Evolutionary conservation across 2,329 filamentous ascomycete genomes (phyloP), one percentile per base, ranked within the genome.

Genomic region (Ambrosiella cleistominuta): DNA sequence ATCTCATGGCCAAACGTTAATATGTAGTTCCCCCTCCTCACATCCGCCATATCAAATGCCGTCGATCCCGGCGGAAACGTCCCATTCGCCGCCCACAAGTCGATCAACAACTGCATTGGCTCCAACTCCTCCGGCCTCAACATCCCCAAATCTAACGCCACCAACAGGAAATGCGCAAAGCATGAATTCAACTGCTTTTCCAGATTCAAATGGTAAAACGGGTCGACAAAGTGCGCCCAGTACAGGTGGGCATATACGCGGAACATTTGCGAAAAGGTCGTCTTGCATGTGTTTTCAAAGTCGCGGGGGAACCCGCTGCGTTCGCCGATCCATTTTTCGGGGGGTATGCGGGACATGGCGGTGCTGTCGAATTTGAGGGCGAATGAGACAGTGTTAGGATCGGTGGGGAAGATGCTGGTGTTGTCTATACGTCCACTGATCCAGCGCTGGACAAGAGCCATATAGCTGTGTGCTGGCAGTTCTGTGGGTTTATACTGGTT

Each of bases 211-310:
- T 86, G 81, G 70, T 83, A 85, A 69, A 85, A 85, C 7, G 82
- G 82, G 60, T 83, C 81, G 62, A 80, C 70, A 70, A 83, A 94
- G 70, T 94, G 88, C 61, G 86, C 84, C 74, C 89, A 90, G 73
- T 94, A 94, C 62, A 94, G 80, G 70, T 94, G 88, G 51, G 88
- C 85, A 66, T 94, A 94, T 64, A 91, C 87, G 59, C 88, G 83
- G 74, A 94, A 91, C 81, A 94, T 93, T 70, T 91, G 87, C 66
- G 86, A 82, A 72, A 91, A 86, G 64, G 90, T 88, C 50, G 81
- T 80, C 71, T 88, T 86, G 73, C 87, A 87, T 66, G 90, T 86
- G 62, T 80, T 76, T 63, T 85, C 76, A 68, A 91, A 93, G 47
- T 84, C 82, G 63, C 81, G 77, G 2, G 87, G 87, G 68, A 94